Base-by-base conservation (phyloP, 495 filamentous ascomycete genomes). In the Recurvomyces mirabilis region DNA sequence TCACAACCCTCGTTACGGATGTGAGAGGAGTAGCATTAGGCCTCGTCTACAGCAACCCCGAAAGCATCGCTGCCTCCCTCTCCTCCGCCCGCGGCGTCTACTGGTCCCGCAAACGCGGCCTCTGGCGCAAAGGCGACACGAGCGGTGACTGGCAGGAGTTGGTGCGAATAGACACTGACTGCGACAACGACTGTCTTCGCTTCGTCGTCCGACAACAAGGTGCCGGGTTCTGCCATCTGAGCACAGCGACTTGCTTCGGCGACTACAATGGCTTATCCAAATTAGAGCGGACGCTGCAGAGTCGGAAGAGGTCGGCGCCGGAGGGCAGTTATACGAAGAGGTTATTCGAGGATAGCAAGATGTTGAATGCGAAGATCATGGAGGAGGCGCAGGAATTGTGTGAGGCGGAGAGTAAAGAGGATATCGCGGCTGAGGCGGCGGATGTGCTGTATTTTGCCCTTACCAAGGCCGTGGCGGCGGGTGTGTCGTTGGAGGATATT, bases 311-410 rank as follows among this genome's bases (percentile, higher is more conserved):
- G 4, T 81, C 80, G 9, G 87, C 91, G 0, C 89, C 88, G 2
- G 72, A 71, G 46, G 89, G 87, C 0, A 96, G 91, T 13, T 98
- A 98, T 60, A 98, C 91, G 12, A 84, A 85, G 24, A 70, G 91
- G 14, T 67, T 98, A 7, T 98, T 95, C 68, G 84, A 79, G 20
- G 93, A 96, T 44, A 75, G 84, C 43, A 85, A 91, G 64, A 74
- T 96, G 15, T 67, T 93, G 13, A 72, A 82, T 25, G 93, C 91
- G 2, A 98, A 98, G 70, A 94, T 98, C 31, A 91, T 94, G 81
- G 91, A 98, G 64, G 91, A 98, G 60, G 91, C 91, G 2, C 81
- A 86, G 48, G 91, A 98, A 65, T 68, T 98, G 22, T 96, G 91
- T 66, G 73, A 84, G 38, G 91, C 91, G 12, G 73, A 71, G 28